These are phyloP conservation scores for Hymenoscyphus albidus DNA, from an alignment of 2,329 filamentous ascomycete species.

Conservation along the genomic window DNA sequence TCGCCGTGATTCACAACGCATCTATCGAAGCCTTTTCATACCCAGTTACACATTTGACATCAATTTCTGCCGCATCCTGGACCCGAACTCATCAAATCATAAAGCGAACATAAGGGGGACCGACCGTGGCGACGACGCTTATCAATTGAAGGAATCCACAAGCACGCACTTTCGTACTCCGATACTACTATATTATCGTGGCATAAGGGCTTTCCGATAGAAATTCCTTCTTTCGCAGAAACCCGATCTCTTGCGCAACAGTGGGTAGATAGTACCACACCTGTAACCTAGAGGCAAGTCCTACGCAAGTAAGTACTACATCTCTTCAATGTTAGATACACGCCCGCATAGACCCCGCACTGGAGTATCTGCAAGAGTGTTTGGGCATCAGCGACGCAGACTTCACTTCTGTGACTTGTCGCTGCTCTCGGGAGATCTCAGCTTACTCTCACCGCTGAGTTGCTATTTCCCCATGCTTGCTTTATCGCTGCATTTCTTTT, in stretches of 20 bases:
- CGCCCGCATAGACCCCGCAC: constrained; percentile 1
- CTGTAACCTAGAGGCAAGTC: background rate
- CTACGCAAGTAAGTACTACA: constrained; percentile 4
- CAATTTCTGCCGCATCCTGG: constrained; percentile 18
- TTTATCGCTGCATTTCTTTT: constrained; percentile 18
- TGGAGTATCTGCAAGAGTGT: background rate
- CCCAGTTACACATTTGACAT: background rate
- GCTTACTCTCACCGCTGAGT: constrained; percentile 2
- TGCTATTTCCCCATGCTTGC: background rate
- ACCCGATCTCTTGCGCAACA: constrained; percentile 10
- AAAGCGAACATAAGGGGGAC: constrained; percentile 16
- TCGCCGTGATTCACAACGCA: constrained; percentile 22
- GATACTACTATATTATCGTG: constrained; percentile 18
- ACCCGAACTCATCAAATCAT: constrained; percentile 13
- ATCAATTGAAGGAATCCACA: constrained; percentile 22
- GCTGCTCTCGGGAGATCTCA: background rate
- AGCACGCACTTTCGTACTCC: constrained; percentile 17
- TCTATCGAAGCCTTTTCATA: constrained; percentile 17
- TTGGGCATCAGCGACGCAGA: background rate
- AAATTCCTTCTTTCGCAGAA: constrained; percentile 7
- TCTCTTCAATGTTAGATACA: background rate
- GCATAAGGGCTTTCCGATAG: constrained; percentile 15
- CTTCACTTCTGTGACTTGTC: background rate
- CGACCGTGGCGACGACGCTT: constrained; percentile 14
- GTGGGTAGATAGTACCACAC: background rate